Conservation (phyloP, 1,284 basidiomycete genomes). For the Ustilago tritici region DNA sequence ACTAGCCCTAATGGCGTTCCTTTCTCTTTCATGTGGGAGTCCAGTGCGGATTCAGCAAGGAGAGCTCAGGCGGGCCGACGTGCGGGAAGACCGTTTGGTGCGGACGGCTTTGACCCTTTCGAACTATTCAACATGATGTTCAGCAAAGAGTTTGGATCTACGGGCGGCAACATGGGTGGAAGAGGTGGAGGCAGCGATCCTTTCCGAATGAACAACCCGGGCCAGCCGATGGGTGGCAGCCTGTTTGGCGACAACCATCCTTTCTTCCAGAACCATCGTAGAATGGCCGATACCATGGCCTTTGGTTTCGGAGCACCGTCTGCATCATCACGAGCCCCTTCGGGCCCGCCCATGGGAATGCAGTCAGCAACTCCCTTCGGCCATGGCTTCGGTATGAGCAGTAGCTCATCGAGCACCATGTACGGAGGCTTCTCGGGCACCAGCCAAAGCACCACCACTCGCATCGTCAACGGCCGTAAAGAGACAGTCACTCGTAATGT, state of each 20-base stretch:
- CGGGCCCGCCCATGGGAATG: slow-evolving; percentile 19
- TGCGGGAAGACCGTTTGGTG: slow-evolving; percentile 49
- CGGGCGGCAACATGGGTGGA: slow-evolving; percentile 19
- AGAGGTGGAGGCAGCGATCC: slow-evolving; percentile 14
- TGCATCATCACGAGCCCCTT: slow-evolving; percentile 3
- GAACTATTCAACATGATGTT: slow-evolving; percentile 68
- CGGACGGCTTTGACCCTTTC: slow-evolving; percentile 61
- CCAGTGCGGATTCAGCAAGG: slow-evolving; percentile 62
- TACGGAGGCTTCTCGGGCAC: slow-evolving; percentile 31
- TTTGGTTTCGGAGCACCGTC: slow-evolving; percentile 48
- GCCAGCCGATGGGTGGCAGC: slow-evolving; percentile 18
- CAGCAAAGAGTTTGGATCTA: slow-evolving; percentile 39
- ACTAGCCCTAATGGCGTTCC: slow-evolving; percentile 55
- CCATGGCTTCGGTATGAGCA: slow-evolving; percentile 9
- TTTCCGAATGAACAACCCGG: slow-evolving; percentile 21
- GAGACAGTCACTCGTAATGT: slow-evolving; percentile 60
- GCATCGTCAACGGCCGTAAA: slow-evolving; percentile 57
- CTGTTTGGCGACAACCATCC: slow-evolving; percentile 47
- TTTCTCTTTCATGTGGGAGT: slow-evolving; percentile 64
- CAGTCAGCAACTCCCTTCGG: slow-evolving; percentile 18
- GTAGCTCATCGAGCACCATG: slow-evolving; percentile 21
- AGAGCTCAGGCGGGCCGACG: slow-evolving; percentile 51
- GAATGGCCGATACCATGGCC: slow-evolving; percentile 51
- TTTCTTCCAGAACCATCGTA: slow-evolving; percentile 55
- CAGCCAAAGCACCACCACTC: slow-evolving; percentile 51